Evolutionary conservation across 306 rosid species (phyloP).

Genomic region (Crataegus laevigata): DNA sequence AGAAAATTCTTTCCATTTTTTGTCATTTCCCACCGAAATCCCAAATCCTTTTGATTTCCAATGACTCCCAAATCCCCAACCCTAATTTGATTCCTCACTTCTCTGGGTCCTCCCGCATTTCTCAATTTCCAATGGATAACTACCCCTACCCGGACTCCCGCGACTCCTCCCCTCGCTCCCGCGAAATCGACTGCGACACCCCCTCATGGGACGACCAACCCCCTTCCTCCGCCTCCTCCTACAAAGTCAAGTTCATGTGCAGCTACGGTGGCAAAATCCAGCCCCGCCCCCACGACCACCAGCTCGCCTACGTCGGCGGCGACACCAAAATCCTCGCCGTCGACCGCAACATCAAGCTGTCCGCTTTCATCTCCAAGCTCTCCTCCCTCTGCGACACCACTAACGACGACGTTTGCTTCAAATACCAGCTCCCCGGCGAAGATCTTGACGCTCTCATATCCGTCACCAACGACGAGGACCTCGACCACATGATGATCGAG

Average conservation of each 20-base stretch:
- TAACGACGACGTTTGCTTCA: constrained; percentile 37
- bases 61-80: background rate
- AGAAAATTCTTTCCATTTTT: background rate
- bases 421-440: constrained; percentile 87
- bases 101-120: background rate
- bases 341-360: constrained; percentile 53
- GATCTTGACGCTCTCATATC: constrained; percentile 89
- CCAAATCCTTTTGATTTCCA: background rate
- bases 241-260: constrained; percentile 72
- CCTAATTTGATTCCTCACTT: background rate
- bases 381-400: constrained; percentile 31
- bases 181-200: constrained; percentile 50
- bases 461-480: constrained; percentile 79
- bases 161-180: constrained; percentile 72
- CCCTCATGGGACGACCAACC: constrained; percentile 49
- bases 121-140: constrained; percentile 43
- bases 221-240: background rate
- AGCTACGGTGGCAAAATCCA: constrained; percentile 85
- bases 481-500: constrained; percentile 79
- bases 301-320: constrained; percentile 75
- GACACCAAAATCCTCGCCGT: constrained; percentile 82
- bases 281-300: constrained; percentile 59
- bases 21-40: background rate
- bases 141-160: constrained; percentile 58
- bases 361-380: constrained; percentile 43